Conservation (phyloP, 257 asterid species). For the Nicotiana sylvestris region DNA sequence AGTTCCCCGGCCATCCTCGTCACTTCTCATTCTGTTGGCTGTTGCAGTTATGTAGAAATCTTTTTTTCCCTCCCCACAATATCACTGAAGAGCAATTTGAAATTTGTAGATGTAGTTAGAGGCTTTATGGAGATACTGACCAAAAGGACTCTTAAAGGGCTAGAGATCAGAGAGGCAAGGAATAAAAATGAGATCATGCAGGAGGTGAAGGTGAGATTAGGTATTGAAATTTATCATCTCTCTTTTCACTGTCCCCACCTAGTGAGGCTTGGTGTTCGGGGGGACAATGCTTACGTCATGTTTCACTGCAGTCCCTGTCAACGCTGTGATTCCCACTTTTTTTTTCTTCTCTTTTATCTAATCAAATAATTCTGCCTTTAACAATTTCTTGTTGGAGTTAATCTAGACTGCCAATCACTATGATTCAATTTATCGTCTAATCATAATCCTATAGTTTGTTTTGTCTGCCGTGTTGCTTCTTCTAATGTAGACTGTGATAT, state of each 20-base stretch:
- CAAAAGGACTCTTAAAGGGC: conserved; percentile 31
- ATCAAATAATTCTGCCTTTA: conserved; percentile 31
- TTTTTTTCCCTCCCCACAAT: conserved; percentile 12
- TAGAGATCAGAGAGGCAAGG: conserved; percentile 33
- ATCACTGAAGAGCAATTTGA: conserved; percentile 1
- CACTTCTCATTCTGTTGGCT: conserved; percentile 34
- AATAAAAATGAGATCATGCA: conserved; percentile 38
- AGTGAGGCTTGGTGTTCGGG: conserved; percentile 43
- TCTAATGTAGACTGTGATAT: neutral
- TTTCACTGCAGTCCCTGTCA: conserved; percentile 40
- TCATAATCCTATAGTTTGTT: conserved; percentile 24
- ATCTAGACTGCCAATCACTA: conserved; percentile 31
- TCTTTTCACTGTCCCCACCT: conserved; percentile 54
- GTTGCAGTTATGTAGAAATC: neutral
- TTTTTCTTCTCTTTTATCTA: conserved; percentile 30
- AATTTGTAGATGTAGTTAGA: conserved; percentile 12
- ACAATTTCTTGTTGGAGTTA: conserved; percentile 27
- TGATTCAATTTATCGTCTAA: conserved; percentile 32
- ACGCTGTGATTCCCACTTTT: conserved; percentile 63
- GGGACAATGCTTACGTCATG: conserved; percentile 53
- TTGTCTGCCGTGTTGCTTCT: conserved; percentile 34
- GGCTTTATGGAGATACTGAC: conserved; percentile 32
- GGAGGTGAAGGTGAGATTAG: conserved; percentile 41
- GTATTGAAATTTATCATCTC: conserved; percentile 34
- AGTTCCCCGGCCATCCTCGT: conserved; percentile 27